Conservation (phyloP, 148 eudicot species). For the Fagopyrum tataricum region DNA sequence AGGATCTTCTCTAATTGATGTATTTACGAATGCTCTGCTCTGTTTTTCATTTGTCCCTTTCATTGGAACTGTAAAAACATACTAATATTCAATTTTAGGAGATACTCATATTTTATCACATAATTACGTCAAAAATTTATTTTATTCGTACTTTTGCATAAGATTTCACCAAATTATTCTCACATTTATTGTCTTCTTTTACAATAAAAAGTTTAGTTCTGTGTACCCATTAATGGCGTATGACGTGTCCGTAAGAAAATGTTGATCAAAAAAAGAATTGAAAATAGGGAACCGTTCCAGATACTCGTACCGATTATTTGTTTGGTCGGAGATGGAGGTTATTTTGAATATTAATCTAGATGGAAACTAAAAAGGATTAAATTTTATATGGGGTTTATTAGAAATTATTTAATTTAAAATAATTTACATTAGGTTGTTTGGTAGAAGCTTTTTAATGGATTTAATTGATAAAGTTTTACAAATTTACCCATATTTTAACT, state of each 20-base stretch:
- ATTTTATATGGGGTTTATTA: too few species aligned
- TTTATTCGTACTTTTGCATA: neutral
- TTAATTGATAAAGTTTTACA: too few species aligned
- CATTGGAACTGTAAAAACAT: neutral
- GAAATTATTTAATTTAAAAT: too few species aligned
- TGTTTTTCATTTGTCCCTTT: conserved; percentile 7
- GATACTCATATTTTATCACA: conserved; percentile 1
- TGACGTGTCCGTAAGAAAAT: neutral
- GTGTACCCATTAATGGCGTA: neutral
- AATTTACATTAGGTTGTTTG: too few species aligned
- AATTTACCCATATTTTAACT: too few species aligned
- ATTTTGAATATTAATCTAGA: too few species aligned
- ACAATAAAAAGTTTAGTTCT: too few species aligned
- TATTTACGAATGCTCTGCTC: neutral
- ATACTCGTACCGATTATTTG: too few species aligned
- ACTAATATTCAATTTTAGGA: neutral
- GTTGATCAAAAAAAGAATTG: neutral
- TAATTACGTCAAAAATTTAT: neutral
- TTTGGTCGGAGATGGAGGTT: too few species aligned
- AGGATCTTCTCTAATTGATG: conserved; percentile 2
- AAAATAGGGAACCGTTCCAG: too few species aligned
- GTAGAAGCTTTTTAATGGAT: too few species aligned
- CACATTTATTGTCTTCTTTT: neutral
- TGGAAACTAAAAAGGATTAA: too few species aligned
- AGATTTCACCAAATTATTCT: neutral